A percentile compares a stretch with the other conserved stretches of the same genome.
These are phyloP conservation scores for Lentinula novae-zelandiae DNA, from an alignment of 1,284 basidiomycete species.

Conservation along the genomic window DNA sequence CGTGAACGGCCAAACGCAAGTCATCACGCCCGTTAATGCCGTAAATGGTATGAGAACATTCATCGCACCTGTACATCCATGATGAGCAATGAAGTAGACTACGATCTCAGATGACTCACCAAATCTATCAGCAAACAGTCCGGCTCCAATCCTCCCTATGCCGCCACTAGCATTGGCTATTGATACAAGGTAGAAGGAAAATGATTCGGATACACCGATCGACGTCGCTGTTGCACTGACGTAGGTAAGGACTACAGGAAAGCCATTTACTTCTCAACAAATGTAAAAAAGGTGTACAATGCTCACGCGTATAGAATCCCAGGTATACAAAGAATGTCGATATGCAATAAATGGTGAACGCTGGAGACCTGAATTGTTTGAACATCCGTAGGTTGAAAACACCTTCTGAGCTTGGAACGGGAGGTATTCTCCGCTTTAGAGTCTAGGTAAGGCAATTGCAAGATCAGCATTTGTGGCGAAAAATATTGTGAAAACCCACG, in stretches of 20 bases:
- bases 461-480: background rate
- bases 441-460: constrained; percentile 18
- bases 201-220: constrained; percentile 24
- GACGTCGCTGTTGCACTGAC: constrained; percentile 25
- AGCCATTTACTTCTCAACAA: background rate
- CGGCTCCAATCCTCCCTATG: constrained; percentile 27
- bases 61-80: constrained; percentile 36
- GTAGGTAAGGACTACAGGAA: constrained; percentile 27
- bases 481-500: background rate
- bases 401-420: constrained; percentile 28
- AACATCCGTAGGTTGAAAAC: constrained; percentile 32
- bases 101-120: constrained; percentile 18
- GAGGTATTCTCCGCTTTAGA: constrained; percentile 33
- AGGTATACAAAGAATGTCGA: constrained; percentile 38
- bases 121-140: constrained; percentile 26
- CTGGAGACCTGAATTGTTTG: constrained; percentile 30
- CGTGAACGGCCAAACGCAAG: constrained; percentile 3
- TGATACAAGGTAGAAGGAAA: constrained; percentile 32
- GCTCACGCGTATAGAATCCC: constrained; percentile 48
- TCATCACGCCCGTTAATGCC: constrained; percentile 2
- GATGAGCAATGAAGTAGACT: background rate
- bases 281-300: background rate
- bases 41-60: constrained; percentile 20
- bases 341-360: constrained; percentile 31
- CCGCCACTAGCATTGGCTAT: constrained; percentile 30